Evolutionary conservation across 176 grass and related monocot genomes (phyloP).

Genomic region (Avena sativa): DNA sequence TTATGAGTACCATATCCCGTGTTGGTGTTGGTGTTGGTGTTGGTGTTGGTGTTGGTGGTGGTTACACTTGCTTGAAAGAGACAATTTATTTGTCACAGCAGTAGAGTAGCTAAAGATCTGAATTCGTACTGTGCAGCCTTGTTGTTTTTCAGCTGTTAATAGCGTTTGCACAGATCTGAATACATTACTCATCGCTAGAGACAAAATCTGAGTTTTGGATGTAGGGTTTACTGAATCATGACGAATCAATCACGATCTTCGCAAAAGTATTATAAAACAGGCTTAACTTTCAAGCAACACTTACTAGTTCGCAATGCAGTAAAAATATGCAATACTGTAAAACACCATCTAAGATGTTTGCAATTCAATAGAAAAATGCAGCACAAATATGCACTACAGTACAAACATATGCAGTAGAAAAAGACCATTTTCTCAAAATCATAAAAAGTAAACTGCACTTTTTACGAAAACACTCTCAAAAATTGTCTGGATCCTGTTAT

Average conservation of each 20-base stretch:
- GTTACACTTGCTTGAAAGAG: constrained; percentile 17
- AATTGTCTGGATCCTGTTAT: neutral
- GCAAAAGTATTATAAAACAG: neutral
- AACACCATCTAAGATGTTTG: too few relatives aligned
- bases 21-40: too few relatives aligned
- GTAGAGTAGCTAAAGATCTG: neutral
- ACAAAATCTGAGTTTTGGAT: neutral
- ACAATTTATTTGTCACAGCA: neutral
- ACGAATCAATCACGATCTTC: neutral
- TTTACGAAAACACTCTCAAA: neutral
- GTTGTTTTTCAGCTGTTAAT: neutral
- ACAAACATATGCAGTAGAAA: neutral
- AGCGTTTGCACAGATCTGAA: neutral
- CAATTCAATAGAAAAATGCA: too few relatives aligned
- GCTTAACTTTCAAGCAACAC: too few relatives aligned
- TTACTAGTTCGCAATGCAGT: neutral
- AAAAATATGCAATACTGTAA: neutral
- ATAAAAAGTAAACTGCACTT: neutral
- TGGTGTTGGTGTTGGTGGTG: too few relatives aligned
- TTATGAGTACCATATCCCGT: too few relatives aligned
- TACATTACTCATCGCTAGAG: neutral
- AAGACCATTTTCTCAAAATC: neutral
- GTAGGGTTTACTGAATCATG: neutral
- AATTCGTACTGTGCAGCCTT: neutral
- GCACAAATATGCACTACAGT: neutral